Evolutionary conservation across 345 rosid species (phyloP).

Genomic region (Populus ilicifolia): DNA sequence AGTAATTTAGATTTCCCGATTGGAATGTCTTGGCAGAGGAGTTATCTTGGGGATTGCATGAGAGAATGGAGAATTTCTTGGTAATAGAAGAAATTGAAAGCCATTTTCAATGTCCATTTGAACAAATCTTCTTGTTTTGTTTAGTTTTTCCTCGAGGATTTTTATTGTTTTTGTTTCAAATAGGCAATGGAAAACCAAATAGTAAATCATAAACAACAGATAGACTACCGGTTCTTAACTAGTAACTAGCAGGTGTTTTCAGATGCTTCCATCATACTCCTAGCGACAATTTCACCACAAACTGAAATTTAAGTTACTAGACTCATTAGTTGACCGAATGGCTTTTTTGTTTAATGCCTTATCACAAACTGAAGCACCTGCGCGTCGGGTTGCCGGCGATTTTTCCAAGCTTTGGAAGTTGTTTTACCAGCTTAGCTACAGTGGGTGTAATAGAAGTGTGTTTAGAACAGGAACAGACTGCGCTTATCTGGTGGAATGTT

Average conservation of each 20-base stretch:
- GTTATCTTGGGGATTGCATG: too few species aligned
- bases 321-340: neutral
- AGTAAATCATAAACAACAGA: neutral
- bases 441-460: conserved; percentile 20
- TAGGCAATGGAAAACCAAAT: neutral
- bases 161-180: too few species aligned
- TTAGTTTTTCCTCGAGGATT: neutral
- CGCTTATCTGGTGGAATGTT: conserved; percentile 30
- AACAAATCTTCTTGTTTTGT: neutral
- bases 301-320: neutral
- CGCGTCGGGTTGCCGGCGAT: neutral
- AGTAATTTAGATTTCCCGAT: too few species aligned
- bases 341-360: neutral
- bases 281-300: neutral
- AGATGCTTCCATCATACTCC: neutral
- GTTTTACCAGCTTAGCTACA: neutral
- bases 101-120: neutral
- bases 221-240: too few species aligned
- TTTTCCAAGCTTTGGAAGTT: neutral
- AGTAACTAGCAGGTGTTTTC: too few species aligned
- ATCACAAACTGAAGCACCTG: neutral
- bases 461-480: conserved; percentile 23
- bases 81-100: neutral
- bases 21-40: too few species aligned
- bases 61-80: too few species aligned